Evolutionary conservation across 1,139 yeast species (phyloP).

Genomic region (Pichia sp.): DNA sequence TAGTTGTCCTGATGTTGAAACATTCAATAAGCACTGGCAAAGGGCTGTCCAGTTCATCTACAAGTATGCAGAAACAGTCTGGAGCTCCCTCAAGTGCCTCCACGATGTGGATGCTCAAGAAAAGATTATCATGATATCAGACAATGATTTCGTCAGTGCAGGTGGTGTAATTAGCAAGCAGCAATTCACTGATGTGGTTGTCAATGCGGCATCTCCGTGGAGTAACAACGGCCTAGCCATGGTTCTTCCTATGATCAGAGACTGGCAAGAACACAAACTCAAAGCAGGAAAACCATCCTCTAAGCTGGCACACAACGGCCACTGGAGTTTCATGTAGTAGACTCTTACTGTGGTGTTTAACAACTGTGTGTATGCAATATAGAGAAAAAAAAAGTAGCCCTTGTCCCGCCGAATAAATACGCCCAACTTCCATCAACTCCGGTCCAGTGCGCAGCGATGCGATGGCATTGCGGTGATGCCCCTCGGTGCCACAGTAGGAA

Average conservation of each 20-base stretch:
- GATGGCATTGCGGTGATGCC: no score
- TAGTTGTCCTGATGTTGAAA: neutral
- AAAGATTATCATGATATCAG: constrained; percentile 7
- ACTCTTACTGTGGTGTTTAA: no score
- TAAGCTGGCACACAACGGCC: constrained; percentile 10
- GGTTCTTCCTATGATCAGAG: constrained; percentile 13
- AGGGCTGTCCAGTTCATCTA: constrained; percentile 6
- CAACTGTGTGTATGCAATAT: no score
- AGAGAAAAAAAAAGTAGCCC: no score
- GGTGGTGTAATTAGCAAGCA: neutral
- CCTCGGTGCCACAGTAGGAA: no score
- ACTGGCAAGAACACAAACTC: constrained; percentile 7
- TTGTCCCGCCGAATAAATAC: no score
- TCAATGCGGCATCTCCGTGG: neutral
- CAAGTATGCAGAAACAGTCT: constrained; percentile 5
- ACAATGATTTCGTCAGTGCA: constrained; percentile 8
- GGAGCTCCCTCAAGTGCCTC: constrained; percentile 1
- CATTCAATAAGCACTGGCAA: constrained; percentile 8
- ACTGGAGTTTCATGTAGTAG: constrained; percentile 35
- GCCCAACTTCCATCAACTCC: no score
- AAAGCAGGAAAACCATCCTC: neutral
- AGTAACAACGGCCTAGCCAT: neutral
- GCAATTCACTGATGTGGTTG: neutral
- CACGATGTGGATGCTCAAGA: neutral
- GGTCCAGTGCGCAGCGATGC: no score